Conservation (phyloP, 1,284 basidiomycete genomes). For the Cutaneotrichosporon arboriforme region DNA sequence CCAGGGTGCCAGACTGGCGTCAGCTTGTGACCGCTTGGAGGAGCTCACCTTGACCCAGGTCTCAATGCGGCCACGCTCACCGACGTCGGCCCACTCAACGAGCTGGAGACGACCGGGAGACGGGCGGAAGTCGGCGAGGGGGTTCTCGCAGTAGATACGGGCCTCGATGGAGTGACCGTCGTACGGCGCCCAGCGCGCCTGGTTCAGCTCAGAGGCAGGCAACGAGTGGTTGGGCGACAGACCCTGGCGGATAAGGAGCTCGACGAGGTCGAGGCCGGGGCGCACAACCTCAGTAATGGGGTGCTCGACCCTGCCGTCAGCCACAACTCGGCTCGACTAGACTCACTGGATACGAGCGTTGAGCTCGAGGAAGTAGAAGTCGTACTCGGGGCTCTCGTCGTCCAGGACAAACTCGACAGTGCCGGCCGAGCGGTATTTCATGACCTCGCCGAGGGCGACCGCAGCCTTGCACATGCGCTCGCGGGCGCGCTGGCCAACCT, state of each 20-base stretch:
- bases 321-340: slow-evolving; percentile 32
- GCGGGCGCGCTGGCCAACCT: slow-evolving; percentile 42
- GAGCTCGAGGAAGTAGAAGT: slow-evolving; percentile 69
- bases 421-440: slow-evolving; percentile 60
- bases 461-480: slow-evolving; percentile 56
- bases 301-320: slow-evolving; percentile 56
- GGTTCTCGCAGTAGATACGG: slow-evolving; percentile 64
- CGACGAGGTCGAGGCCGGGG: slow-evolving; percentile 60
- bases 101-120: slow-evolving; percentile 60
- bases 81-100: slow-evolving; percentile 50
- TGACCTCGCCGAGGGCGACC: slow-evolving; percentile 52
- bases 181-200: slow-evolving; percentile 24
- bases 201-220: slow-evolving; percentile 43
- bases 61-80: slow-evolving; percentile 34
- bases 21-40: too few relatives aligned
- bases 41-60: slow-evolving; percentile 32
- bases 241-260: slow-evolving; percentile 55
- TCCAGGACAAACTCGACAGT: slow-evolving; percentile 67
- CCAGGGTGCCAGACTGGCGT: slow-evolving; percentile 44
- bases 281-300: slow-evolving; percentile 60
- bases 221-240: slow-evolving; percentile 34
- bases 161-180: slow-evolving; percentile 56
- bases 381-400: slow-evolving; percentile 43
- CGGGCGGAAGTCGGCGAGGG: slow-evolving; percentile 57
- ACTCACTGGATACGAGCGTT: slow-evolving; percentile 61